These are phyloP conservation scores for Paecilomyces sp. DNA, from an alignment of 2,329 filamentous ascomycete genomes.

Conservation along the genomic window DNA sequence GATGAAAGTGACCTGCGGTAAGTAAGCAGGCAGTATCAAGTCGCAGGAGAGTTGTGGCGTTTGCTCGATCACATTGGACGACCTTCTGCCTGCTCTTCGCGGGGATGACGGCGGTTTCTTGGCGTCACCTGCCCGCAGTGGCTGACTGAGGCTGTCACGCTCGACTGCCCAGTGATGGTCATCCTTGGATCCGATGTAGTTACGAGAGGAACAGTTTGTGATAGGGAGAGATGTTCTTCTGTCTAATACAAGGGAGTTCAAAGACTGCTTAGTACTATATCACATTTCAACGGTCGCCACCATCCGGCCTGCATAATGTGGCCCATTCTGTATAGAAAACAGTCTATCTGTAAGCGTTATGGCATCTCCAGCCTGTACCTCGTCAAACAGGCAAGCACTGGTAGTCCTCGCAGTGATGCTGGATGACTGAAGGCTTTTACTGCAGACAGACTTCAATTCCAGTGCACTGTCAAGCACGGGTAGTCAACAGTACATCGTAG, in stretches of 20 bases:
- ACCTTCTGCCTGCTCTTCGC: background rate
- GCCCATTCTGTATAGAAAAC: no score
- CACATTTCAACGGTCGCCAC: background rate
- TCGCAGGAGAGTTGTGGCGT: background rate
- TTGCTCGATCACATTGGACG: background rate
- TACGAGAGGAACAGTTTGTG: background rate
- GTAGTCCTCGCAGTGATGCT: no score
- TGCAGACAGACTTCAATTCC: no score
- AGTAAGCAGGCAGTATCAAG: constrained; percentile 1
- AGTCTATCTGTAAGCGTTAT: background rate
- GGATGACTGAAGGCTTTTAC: no score
- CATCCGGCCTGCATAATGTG: background rate
- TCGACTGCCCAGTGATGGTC: background rate
- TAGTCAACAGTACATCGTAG: background rate
- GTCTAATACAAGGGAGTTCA: background rate
- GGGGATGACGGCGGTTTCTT: background rate
- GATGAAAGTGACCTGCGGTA: background rate
- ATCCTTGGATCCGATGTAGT: background rate
- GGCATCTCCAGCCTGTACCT: background rate
- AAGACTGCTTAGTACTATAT: background rate
- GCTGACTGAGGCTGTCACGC: background rate
- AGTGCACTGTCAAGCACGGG: background rate
- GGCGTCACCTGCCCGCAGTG: background rate
- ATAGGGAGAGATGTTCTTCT: background rate
- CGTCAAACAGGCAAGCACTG: no score